A percentile compares a stretch with the other conserved stretches of the same genome.
phyloP scores from a whole-genome alignment of 352 stramenopile species.

The Aphanomyces astaci region DNA sequence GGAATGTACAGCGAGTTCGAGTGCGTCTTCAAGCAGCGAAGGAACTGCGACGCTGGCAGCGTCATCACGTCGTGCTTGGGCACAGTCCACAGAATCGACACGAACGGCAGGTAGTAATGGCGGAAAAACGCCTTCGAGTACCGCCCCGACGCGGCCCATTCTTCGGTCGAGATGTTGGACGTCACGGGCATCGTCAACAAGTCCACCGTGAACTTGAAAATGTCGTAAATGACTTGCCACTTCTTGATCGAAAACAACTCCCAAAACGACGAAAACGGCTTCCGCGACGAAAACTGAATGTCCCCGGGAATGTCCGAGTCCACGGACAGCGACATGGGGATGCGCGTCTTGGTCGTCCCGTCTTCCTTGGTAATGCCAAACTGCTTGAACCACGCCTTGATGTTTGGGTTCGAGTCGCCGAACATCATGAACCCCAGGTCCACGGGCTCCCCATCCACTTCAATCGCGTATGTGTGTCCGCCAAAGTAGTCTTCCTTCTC shows the following conservation, averaged over 20 bases:
- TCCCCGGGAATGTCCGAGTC: conserved; percentile 71
- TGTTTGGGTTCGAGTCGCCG: conserved; percentile 85
- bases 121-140: conserved; percentile 83
- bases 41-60: conserved; percentile 73
- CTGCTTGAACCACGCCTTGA: conserved; percentile 85
- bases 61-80: conserved; percentile 78
- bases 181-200: conserved; percentile 80
- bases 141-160: conserved; percentile 54
- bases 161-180: conserved; percentile 57
- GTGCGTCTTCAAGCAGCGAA: conserved; percentile 82
- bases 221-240: conserved; percentile 80
- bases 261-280: conserved; percentile 53
- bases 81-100: conserved; percentile 79
- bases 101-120: conserved; percentile 83
- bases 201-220: conserved; percentile 83
- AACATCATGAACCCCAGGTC: conserved; percentile 89
- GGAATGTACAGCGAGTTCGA: conserved; percentile 83
- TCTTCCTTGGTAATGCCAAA: conserved; percentile 78
- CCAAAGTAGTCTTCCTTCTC: conserved; percentile 75
- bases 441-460: conserved; percentile 77
- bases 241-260: conserved; percentile 70
- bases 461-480: conserved; percentile 80
- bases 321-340: conserved; percentile 82
- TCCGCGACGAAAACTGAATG: conserved; percentile 79
- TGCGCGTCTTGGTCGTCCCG: conserved; percentile 77